Conservation (phyloP, 139 green algal genomes). For the Nannochloris sp. region DNA sequence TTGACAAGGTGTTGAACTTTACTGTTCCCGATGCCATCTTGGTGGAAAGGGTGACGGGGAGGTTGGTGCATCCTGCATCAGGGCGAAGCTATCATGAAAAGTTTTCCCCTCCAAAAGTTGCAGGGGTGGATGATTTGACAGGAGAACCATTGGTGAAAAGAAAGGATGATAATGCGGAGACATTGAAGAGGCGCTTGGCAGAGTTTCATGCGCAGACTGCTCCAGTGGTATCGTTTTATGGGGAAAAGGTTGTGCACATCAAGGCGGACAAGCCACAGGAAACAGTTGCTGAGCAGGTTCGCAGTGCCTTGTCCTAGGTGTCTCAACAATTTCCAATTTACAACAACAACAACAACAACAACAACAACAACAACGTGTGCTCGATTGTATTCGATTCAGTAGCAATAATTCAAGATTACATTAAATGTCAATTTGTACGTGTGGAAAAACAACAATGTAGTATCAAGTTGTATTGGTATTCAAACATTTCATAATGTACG, state of each 20-base stretch:
- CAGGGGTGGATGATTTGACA: conserved; percentile 68
- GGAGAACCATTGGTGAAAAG: conserved; percentile 89
- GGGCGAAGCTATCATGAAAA: conserved; percentile 94
- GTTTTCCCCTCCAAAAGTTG: conserved; percentile 81
- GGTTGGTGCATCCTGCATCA: conserved; percentile 79
- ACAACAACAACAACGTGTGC: no score
- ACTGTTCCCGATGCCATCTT: conserved; percentile 76
- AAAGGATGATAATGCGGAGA: conserved; percentile 98
- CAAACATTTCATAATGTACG: conserved; percentile 8
- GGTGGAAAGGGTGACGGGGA: conserved; percentile 85
- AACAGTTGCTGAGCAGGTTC: conserved; percentile 53
- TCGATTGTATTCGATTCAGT: no score
- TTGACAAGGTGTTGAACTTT: conserved; percentile 95
- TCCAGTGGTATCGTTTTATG: conserved; percentile 69
- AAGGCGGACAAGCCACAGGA: conserved; percentile 45
- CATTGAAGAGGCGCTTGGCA: conserved; percentile 76
- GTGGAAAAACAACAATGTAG: no score
- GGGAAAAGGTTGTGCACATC: conserved; percentile 44
- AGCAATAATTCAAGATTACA: no score
- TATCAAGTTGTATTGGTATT: neutral
- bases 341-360: no score
- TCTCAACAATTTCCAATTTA: neutral
- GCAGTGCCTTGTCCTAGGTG: conserved; percentile 25
- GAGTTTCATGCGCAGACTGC: conserved; percentile 89
- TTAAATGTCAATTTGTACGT: no score